Evolutionary conservation across 768 basidiomycete genomes (phyloP), one percentile per base, ranked within the genome.

Genomic region (Mrakia hoshinonis): DNA sequence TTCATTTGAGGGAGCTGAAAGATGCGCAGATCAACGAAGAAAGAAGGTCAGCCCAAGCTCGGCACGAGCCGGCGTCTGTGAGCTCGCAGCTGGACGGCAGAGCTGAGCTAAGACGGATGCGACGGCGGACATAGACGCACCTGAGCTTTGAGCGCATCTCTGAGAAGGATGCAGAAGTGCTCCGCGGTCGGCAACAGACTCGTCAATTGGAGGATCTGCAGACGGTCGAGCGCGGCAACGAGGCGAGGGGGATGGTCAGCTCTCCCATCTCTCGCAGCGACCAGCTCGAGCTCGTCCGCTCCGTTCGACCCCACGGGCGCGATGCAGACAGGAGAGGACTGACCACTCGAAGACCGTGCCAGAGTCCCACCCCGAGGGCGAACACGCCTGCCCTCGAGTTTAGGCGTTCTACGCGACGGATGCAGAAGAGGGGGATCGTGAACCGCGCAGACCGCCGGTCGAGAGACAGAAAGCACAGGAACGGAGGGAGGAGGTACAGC

Each of bases 291-390:
- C 29, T 58, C 55, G 34, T 31, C 55, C 55, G 26, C 29, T 13
- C 34, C 34, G 26, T 34, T 31, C 55, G 20, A 6, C 3, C 22
- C 13, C 18, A 38, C 31, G 4, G 34, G n/a, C 26, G 31, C 15
- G 39, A 61, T 54, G 15, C 52, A 15, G 22, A 36, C n/a, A 20
- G 29, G 11, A 18, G n/a, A n/a, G n/a, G 31, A 61, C 34, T 10
- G n/a, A 95, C 94, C 75, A 97, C 89, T 82, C 95, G 89, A 82
- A 90, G 85, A 46, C 91, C 88, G 78, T 98, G 92, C 91, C 93
- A 97, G 65, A 90, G 86, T n/a, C 87, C 85, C 24, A 98, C 81
- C 76, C 92, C 93, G 38, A 99, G 84, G n/a, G 95, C 94, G 78
- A 97, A 97, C 47, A 96, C 89, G 6, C 96, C 96, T 36, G 92